phyloP scores from a whole-genome alignment of 208 protist species.

The Porcisia hertigi region DNA sequence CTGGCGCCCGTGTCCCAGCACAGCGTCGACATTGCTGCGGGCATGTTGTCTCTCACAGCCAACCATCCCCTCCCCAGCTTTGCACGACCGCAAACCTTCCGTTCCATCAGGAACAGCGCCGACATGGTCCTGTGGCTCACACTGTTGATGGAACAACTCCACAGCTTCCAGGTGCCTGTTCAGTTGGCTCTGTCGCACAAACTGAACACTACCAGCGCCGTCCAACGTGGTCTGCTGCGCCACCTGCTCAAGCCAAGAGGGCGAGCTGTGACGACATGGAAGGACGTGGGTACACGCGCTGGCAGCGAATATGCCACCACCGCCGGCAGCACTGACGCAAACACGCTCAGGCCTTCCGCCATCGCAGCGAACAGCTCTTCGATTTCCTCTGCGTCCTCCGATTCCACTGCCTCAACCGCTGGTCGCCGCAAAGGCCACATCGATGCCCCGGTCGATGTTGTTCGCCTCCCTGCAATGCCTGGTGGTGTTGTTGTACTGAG shows the following conservation, averaged over 20 bases:
- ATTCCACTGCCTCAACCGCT: too few species aligned
- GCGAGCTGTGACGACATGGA: neutral
- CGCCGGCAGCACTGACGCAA: too few species aligned
- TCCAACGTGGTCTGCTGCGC: neutral
- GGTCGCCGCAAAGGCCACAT: too few species aligned
- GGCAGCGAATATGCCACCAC: neutral
- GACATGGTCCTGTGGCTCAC: slow-evolving; percentile 11
- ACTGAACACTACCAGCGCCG: neutral
- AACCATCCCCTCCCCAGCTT: slow-evolving; percentile 33
- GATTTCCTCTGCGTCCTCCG: too few species aligned
- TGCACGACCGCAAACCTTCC: slow-evolving; percentile 33
- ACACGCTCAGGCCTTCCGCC: too few species aligned
- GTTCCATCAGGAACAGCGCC: slow-evolving; percentile 16
- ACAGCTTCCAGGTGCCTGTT: neutral
- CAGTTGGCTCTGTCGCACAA: neutral
- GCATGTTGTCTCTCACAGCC: slow-evolving; percentile 23
- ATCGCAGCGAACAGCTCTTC: too few species aligned
- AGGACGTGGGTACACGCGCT: neutral
- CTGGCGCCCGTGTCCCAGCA: slow-evolving; percentile 9
- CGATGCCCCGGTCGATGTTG: too few species aligned
- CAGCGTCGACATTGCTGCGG: slow-evolving; percentile 15
- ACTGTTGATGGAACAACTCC: slow-evolving; percentile 25
- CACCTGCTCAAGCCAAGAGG: neutral
- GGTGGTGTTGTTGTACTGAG: slow-evolving; percentile 13
- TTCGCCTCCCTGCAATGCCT: slow-evolving; percentile 8